Base-by-base conservation (phyloP, 2,329 filamentous ascomycete genomes). In the Fonsecaea erecta region DNA sequence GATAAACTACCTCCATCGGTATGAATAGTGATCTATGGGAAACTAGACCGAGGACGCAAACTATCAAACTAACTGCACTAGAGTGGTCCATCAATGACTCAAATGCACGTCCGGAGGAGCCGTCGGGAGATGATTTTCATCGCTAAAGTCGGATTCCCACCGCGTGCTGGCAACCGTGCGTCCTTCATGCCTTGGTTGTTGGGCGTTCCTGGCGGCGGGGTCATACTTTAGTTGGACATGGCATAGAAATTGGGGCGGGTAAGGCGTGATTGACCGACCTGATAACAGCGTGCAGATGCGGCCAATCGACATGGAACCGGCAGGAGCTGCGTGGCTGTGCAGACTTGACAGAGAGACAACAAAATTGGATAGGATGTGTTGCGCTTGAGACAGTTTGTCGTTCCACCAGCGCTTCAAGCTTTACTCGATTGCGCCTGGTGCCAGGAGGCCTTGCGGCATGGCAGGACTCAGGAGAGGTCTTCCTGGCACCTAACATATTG, bases 201-300 rank as follows among this genome's bases (percentile, higher is more conserved):
- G 7, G n/a, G n/a, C 40, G 40, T 43, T 43, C 21, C 40, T 43
- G 5, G 37, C 37, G 37, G 37, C 37, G 37, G n/a, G 37, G 14
- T 43, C 8, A 43, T 43, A 43, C 40, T 43, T 43, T n/a, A 43
- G 40, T 43, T 43, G 21, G 55, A 37, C 34, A 62, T 52, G 34
- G 60, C 24, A 35, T 51, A 43, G 52, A 52, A 62, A 57, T 56
- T 59, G 14, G 48, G 52, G 60, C 51, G 11, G 51, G 52, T 62
- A 48, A 57, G 52, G 26, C 14, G 57, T 53, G 46, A 60, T 59
- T 64, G 46, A 55, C 46, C 43, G 54, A 53, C 62, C 30, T 60
- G 30, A 64, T 64, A 59, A 59, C 32, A 60, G n/a, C 62, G 55
- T 53, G n/a, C 46, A 64, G 21, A 18, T 63, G n/a, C 37, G 53